Percentiles rank a stretch among this genome's conserved stretches.
Conservation (phyloP, 2,329 filamentous ascomycete genomes). For the Colletotrichum cordylinicola region DNA sequence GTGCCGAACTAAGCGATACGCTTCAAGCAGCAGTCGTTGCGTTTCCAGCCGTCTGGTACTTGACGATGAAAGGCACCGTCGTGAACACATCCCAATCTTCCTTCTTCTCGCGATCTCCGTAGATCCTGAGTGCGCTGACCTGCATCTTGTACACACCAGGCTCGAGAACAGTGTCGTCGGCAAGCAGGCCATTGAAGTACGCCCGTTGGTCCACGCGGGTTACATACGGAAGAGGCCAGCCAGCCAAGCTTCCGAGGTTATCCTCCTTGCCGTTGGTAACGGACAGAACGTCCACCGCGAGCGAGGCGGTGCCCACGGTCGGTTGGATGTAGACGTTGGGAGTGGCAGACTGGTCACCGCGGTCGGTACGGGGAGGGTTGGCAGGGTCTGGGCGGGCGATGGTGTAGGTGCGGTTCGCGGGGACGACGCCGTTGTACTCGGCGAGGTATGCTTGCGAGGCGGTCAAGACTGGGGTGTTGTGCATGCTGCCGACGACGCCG, state of each 20-base stretch:
- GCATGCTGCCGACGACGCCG: conserved; percentile 41
- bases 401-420: conserved; percentile 42
- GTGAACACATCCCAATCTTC: conserved; percentile 28
- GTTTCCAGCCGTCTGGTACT: not conserved
- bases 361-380: conserved; percentile 26
- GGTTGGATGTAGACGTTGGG: conserved; percentile 46
- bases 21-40: not conserved
- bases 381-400: conserved; percentile 45
- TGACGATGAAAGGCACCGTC: conserved; percentile 23
- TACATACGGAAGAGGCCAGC: not conserved
- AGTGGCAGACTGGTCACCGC: conserved; percentile 28
- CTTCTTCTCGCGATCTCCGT: conserved; percentile 43
- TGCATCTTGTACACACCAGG: conserved; percentile 55
- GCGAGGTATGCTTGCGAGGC: conserved; percentile 33
- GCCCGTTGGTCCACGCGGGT: not conserved
- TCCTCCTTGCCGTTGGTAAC: conserved; percentile 30
- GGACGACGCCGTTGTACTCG: conserved; percentile 6
- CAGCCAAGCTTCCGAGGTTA: conserved; percentile 21
- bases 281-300: conserved; percentile 51
- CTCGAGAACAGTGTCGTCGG: conserved; percentile 51
- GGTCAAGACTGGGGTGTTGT: conserved; percentile 36
- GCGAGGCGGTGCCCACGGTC: conserved; percentile 48
- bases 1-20: not conserved
- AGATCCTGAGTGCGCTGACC: conserved; percentile 56
- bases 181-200: conserved; percentile 52